Conservation (phyloP, 2,329 filamentous ascomycete genomes). For the Gliomastix tumulicola region DNA sequence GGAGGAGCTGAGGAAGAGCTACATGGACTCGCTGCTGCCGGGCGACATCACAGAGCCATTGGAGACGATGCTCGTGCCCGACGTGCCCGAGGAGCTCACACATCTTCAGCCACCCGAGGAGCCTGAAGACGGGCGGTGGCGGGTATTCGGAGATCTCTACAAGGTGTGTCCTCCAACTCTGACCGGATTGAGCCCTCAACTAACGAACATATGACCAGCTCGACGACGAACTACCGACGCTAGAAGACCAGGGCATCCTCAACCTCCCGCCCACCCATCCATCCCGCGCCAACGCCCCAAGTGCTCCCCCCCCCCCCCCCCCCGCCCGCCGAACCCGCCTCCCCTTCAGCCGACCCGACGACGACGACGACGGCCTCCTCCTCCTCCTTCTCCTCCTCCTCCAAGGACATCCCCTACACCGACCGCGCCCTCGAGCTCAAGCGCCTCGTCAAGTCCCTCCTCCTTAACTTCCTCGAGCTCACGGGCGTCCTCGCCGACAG, state of each 20-base stretch:
- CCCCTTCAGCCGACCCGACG: no score
- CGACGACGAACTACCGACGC: constrained; percentile 55
- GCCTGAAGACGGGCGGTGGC: constrained; percentile 64
- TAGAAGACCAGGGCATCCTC: constrained; percentile 64
- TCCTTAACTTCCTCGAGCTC: constrained; percentile 86
- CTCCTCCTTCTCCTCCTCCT: constrained; percentile 38
- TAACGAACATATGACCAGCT: constrained; percentile 28
- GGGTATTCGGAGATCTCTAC: constrained; percentile 65
- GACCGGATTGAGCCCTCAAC: not conserved
- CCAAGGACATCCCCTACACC: constrained; percentile 46
- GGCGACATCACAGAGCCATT: constrained; percentile 7
- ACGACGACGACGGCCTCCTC: constrained; percentile 54
- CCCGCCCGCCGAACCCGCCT: constrained; percentile 37
- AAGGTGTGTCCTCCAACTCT: no score
- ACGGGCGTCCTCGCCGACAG: constrained; percentile 40
- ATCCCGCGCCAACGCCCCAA: constrained; percentile 53
- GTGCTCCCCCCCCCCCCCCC: constrained; percentile 46
- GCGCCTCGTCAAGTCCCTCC: constrained; percentile 72
- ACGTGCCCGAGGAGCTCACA: constrained; percentile 63
- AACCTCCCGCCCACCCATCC: constrained; percentile 50
- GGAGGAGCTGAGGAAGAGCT: constrained; percentile 31
- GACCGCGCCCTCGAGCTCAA: constrained; percentile 65
- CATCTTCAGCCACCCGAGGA: constrained; percentile 76
- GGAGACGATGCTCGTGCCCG: constrained; percentile 19
- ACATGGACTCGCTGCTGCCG: constrained; percentile 20